A percentile compares a stretch with the other conserved stretches of the same genome.
Conservation (phyloP, 441 rosid species). For the Mallotus japonicus region DNA sequence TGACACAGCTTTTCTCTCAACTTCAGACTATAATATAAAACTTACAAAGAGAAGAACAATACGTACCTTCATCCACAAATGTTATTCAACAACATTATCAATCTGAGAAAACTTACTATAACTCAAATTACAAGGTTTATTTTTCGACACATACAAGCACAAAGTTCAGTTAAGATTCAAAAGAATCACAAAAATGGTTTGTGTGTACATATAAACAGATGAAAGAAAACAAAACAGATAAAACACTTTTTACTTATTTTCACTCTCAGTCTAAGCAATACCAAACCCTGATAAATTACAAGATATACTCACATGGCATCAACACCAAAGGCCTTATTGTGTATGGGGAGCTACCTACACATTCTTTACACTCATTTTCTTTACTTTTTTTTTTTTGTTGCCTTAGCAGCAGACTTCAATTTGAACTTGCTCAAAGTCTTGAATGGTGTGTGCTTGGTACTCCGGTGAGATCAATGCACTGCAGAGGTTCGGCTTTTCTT, state of each 20-base stretch:
- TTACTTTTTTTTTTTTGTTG: neutral
- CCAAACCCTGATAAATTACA: slow-evolving; percentile 33
- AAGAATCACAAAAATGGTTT: neutral
- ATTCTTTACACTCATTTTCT: neutral
- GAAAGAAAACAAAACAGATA: slow-evolving; percentile 7
- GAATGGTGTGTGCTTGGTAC: neutral
- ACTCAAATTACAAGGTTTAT: slow-evolving; percentile 4
- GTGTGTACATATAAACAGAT: slow-evolving; percentile 5
- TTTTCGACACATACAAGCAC: slow-evolving; percentile 10
- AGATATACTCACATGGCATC: slow-evolving; percentile 31
- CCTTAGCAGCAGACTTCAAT: neutral
- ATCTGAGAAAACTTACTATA: neutral
- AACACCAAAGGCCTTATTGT: slow-evolving; percentile 43
- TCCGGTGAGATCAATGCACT: slow-evolving; percentile 19
- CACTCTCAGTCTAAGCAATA: slow-evolving; percentile 21
- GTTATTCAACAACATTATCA: neutral
- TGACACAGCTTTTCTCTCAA: no score
- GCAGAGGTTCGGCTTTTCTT: slow-evolving; percentile 41
- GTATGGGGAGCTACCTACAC: slow-evolving; percentile 21
- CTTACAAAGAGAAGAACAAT: neutral
- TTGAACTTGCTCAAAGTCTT: neutral
- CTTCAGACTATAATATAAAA: neutral
- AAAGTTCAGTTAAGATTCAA: slow-evolving; percentile 12
- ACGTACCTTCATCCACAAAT: neutral
- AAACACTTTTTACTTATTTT: slow-evolving; percentile 22